Conservation (phyloP, 192 early-diverging fungal species). For the Podila epigama region DNA sequence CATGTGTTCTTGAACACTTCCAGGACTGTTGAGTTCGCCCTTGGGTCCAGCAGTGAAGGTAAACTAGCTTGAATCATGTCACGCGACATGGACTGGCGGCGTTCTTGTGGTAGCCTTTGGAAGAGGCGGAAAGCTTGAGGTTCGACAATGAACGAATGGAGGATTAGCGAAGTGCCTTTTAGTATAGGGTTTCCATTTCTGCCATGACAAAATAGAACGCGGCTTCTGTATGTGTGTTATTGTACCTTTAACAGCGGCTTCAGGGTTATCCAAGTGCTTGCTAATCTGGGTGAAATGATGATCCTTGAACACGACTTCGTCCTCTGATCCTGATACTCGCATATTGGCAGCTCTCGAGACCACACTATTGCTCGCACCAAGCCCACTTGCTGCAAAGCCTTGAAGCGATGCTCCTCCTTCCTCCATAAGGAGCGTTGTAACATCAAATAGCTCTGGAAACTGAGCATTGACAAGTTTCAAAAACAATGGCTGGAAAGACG, state of each 20-base stretch:
- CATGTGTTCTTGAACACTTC: constrained; percentile 49
- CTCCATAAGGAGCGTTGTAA: constrained; percentile 37
- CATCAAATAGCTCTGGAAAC: constrained; percentile 47
- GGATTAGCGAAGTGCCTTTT: too few relatives aligned
- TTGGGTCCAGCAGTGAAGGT: constrained; percentile 26
- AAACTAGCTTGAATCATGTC: constrained; percentile 19
- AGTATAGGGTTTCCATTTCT: background rate
- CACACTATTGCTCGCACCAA: too few relatives aligned
- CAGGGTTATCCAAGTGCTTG: constrained; percentile 20
- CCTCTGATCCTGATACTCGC: background rate
- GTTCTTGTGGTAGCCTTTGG: constrained; percentile 24
- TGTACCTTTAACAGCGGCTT: constrained; percentile 40
- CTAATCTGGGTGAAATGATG: constrained; percentile 12
- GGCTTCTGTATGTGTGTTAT: background rate
- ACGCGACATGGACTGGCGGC: constrained; percentile 16
- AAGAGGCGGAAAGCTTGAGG: constrained; percentile 26
- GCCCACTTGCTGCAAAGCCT: background rate
- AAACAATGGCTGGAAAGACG: constrained; percentile 41
- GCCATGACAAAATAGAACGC: background rate
- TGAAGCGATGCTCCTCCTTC: constrained; percentile 8
- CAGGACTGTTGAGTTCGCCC: constrained; percentile 18
- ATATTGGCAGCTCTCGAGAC: background rate
- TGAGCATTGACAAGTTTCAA: constrained; percentile 42
- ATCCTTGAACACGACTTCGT: background rate
- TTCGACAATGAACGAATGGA: background rate